Evolutionary conservation across 495 filamentous ascomycete species (phyloP).

Genomic region (Lasiosphaeris hirsuta): DNA sequence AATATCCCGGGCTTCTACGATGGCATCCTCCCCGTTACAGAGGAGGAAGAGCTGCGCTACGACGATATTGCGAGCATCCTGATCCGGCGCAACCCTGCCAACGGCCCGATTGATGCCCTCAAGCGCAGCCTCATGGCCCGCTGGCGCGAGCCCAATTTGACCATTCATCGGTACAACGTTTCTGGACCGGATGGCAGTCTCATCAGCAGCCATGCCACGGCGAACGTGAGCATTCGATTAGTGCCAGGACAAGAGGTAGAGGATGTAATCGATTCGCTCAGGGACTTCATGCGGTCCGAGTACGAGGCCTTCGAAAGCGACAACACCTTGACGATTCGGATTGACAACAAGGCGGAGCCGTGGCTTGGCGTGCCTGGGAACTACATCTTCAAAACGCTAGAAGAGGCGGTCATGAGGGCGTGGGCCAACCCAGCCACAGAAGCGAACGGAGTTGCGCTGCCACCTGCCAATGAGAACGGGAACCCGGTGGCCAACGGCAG

Average conservation of each 20-base stretch:
- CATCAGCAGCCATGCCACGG: conserved; percentile 81
- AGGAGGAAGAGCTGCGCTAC: conserved; percentile 76
- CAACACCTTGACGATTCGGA: conserved; percentile 76
- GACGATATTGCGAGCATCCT: conserved; percentile 76
- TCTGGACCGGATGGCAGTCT: conserved; percentile 82
- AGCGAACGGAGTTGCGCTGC: conserved; percentile 1
- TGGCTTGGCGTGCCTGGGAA: conserved; percentile 94
- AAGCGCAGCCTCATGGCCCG: conserved; percentile 81
- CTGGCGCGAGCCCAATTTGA: conserved; percentile 95
- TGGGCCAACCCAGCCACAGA: conserved; percentile 47
- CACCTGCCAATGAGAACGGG: conserved; percentile 8
- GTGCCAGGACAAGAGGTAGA: conserved; percentile 88
- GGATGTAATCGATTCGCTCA: conserved; percentile 64
- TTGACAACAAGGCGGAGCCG: conserved; percentile 90
- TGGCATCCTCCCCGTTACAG: conserved; percentile 68
- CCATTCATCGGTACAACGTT: conserved; percentile 88
- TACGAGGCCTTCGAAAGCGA: conserved; percentile 70
- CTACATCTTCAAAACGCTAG: conserved; percentile 83
- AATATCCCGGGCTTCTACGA: conserved; percentile 79
- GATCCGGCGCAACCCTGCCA: conserved; percentile 63
- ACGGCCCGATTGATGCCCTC: conserved; percentile 62
- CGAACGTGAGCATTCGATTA: conserved; percentile 82
- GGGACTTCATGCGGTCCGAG: conserved; percentile 62
- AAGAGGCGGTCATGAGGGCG: conserved; percentile 77
- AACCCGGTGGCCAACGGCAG: too few relatives aligned